These are phyloP conservation scores for Aspergillus neoniger DNA, from an alignment of 2,329 filamentous ascomycete species.

Conservation along the genomic window DNA sequence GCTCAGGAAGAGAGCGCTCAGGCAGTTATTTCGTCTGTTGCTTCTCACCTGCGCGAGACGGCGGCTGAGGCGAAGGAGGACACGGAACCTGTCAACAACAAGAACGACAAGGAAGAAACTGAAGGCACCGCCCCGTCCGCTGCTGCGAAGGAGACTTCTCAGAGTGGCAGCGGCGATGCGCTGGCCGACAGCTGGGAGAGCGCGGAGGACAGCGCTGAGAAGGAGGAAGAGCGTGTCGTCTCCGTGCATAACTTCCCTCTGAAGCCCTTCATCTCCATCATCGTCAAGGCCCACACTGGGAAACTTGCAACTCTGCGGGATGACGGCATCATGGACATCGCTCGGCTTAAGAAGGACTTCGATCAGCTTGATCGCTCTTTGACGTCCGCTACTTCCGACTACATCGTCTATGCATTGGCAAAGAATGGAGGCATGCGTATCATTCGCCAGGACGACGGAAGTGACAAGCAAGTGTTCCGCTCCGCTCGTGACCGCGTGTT, in stretches of 20 bases:
- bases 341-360: conserved; percentile 93
- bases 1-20: conserved; percentile 40
- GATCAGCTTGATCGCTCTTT: conserved; percentile 95
- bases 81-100: conserved; percentile 56
- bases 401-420: conserved; percentile 91
- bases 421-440: conserved; percentile 91
- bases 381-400: conserved; percentile 82
- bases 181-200: conserved; percentile 91
- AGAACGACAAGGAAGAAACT: conserved; percentile 56
- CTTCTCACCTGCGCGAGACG: conserved; percentile 39
- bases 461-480: conserved; percentile 87
- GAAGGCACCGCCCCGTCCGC: conserved; percentile 37
- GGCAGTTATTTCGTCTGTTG: conserved; percentile 37
- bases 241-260: conserved; percentile 95
- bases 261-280: conserved; percentile 92
- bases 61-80: conserved; percentile 49
- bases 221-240: conserved; percentile 65
- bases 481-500: conserved; percentile 92
- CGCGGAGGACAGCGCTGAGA: conserved; percentile 69
- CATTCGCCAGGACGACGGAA: conserved; percentile 90
- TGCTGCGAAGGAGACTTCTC: conserved; percentile 56
- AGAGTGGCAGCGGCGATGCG: conserved; percentile 56
- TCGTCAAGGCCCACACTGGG: conserved; percentile 53
- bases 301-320: conserved; percentile 67
- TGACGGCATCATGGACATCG: conserved; percentile 86